A percentile compares a stretch with the other conserved stretches of the same genome.
Evolutionary conservation across 2,329 filamentous ascomycete genomes (phyloP).

Genomic region (Sordariomycetes sp.): DNA sequence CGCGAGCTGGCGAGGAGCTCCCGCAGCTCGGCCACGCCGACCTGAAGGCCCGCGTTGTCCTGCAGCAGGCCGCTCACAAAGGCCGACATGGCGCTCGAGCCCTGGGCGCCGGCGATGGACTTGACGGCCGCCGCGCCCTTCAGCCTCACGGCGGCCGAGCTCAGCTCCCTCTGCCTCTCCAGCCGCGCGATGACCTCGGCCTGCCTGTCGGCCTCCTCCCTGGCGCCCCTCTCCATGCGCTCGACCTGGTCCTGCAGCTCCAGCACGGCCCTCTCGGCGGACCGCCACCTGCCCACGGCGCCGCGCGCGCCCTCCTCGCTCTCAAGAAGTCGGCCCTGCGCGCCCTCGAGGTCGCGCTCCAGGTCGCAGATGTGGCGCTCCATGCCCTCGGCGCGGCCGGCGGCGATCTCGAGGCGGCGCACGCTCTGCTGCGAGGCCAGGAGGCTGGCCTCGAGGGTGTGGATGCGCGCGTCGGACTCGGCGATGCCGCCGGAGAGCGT

Average conservation of each 20-base stretch:
- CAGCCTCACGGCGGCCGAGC: conserved; percentile 66
- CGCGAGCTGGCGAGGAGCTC: conserved; percentile 89
- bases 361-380: conserved; percentile 71
- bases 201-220: conserved; percentile 71
- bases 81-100: conserved; percentile 72
- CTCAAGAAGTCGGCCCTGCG: conserved; percentile 56
- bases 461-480: conserved; percentile 72
- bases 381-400: conserved; percentile 63
- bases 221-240: conserved; percentile 73
- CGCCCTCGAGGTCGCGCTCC: conserved; percentile 67
- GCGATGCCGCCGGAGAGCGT: conserved; percentile 66
- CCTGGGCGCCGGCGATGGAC: conserved; percentile 47
- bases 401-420: conserved; percentile 62
- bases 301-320: conserved; percentile 68
- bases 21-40: conserved; percentile 81
- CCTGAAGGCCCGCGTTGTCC: conserved; percentile 88
- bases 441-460: conserved; percentile 64
- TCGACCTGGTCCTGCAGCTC: conserved; percentile 83
- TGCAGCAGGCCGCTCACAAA: conserved; percentile 93
- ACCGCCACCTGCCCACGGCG: conserved; percentile 73
- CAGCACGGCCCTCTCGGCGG: conserved; percentile 68
- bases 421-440: conserved; percentile 69
- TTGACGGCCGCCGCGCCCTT: conserved; percentile 70
- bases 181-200: conserved; percentile 71
- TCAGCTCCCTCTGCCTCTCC: conserved; percentile 74